Conservation (phyloP, 257 asterid species). For the Scutellaria baicalensis region DNA sequence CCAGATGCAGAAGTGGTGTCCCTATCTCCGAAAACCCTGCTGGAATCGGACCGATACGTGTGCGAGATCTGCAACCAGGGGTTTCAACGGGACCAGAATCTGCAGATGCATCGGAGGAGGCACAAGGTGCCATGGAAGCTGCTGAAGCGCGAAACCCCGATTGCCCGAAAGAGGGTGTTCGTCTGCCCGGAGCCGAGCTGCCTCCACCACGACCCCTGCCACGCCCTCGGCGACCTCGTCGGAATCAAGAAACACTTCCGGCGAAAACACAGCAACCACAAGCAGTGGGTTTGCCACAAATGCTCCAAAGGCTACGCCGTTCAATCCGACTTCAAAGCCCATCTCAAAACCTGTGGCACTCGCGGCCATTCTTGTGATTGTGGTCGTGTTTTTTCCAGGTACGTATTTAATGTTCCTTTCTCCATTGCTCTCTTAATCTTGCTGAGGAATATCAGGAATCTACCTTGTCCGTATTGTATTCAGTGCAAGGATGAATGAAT, state of each 20-base stretch:
- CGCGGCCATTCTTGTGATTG: slow-evolving; percentile 77
- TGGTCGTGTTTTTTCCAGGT: slow-evolving; percentile 74
- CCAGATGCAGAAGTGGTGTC: slow-evolving; percentile 94
- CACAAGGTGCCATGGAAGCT: slow-evolving; percentile 97
- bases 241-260: slow-evolving; percentile 68
- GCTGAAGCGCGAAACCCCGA: slow-evolving; percentile 57
- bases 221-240: slow-evolving; percentile 74
- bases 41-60: slow-evolving; percentile 83
- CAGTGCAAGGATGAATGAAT: slow-evolving; percentile 37
- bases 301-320: slow-evolving; percentile 69
- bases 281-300: slow-evolving; percentile 59
- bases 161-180: slow-evolving; percentile 40
- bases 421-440: too few relatives aligned
- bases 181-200: slow-evolving; percentile 76
- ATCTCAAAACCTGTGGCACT: slow-evolving; percentile 72
- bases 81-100: slow-evolving; percentile 84
- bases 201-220: slow-evolving; percentile 71
- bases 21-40: slow-evolving; percentile 65
- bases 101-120: slow-evolving; percentile 86
- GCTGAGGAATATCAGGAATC: too few relatives aligned
- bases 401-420: too few relatives aligned
- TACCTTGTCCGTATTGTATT: slow-evolving; percentile 22
- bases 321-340: slow-evolving; percentile 68
- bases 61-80: slow-evolving; percentile 98
- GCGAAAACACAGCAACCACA: slow-evolving; percentile 58